Conservation (phyloP, 148 eudicot species). For the Amaranthus cruentus region DNA sequence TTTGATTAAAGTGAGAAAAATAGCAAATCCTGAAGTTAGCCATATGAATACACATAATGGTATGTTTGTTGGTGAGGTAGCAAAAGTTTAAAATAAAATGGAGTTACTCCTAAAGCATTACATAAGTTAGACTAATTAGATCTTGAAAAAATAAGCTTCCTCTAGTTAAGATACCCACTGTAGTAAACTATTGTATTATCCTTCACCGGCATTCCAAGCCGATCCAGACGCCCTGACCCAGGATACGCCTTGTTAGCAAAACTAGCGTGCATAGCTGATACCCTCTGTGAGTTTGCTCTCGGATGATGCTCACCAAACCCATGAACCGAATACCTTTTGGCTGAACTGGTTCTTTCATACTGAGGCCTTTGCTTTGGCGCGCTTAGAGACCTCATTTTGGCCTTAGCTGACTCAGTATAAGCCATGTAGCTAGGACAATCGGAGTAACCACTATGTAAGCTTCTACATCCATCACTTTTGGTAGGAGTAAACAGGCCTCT, state of each 20-base stretch:
- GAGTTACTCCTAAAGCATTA: slow-evolving; percentile 5
- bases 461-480: slow-evolving; percentile 63
- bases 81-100: not conserved
- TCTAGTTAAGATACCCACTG: slow-evolving; percentile 47
- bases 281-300: slow-evolving; percentile 33
- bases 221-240: slow-evolving; percentile 66
- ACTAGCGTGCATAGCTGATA: slow-evolving; percentile 41
- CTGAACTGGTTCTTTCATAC: slow-evolving; percentile 42
- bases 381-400: slow-evolving; percentile 74
- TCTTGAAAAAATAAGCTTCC: not conserved
- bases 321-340: slow-evolving; percentile 59
- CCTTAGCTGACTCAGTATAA: slow-evolving; percentile 68
- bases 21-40: slow-evolving; percentile 5
- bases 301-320: slow-evolving; percentile 40
- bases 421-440: slow-evolving; percentile 90
- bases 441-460: slow-evolving; percentile 61
- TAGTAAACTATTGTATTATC: slow-evolving; percentile 43
- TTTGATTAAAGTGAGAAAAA: not conserved
- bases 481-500: slow-evolving; percentile 51
- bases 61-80: not conserved
- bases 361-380: slow-evolving; percentile 77
- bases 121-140: slow-evolving; percentile 24
- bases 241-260: slow-evolving; percentile 65
- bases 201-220: slow-evolving; percentile 65
- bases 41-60: not conserved